Evolutionary conservation across 2,329 filamentous ascomycete species (phyloP).

Genomic region (Peltaster fructicola): DNA sequence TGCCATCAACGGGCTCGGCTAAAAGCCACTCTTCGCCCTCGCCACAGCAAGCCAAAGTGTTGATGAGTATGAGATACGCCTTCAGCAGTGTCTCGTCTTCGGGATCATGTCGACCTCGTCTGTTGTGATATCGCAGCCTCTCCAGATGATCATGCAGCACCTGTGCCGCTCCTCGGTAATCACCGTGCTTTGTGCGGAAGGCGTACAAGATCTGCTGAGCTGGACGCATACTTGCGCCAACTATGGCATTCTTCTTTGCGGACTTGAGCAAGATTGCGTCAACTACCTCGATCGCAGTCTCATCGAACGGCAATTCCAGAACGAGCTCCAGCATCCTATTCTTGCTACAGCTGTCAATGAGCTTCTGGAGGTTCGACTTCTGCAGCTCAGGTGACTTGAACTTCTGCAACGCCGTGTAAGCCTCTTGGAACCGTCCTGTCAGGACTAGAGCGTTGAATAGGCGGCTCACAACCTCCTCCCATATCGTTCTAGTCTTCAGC

Average conservation of each 20-base stretch:
- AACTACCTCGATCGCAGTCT: slow-evolving; percentile 52
- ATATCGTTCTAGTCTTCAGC: slow-evolving; percentile 21
- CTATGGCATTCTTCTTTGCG: slow-evolving; percentile 48
- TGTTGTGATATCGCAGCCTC: slow-evolving; percentile 21
- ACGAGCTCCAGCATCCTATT: slow-evolving; percentile 24
- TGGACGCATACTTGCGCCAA: slow-evolving; percentile 30
- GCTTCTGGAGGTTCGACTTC: slow-evolving; percentile 49
- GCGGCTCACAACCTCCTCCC: slow-evolving; percentile 59
- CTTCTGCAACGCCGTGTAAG: slow-evolving; percentile 60
- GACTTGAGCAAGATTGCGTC: slow-evolving; percentile 60
- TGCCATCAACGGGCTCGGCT: slow-evolving; percentile 30
- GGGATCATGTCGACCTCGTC: slow-evolving; percentile 15
- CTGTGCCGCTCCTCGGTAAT: slow-evolving; percentile 63
- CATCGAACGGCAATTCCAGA: slow-evolving; percentile 60
- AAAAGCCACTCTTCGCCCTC: slow-evolving; percentile 70
- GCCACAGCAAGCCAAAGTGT: slow-evolving; percentile 73
- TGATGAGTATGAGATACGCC: slow-evolving; percentile 81
- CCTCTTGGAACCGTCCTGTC: slow-evolving; percentile 63
- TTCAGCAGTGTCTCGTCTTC: slow-evolving; percentile 43
- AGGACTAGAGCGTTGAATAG: slow-evolving; percentile 69
- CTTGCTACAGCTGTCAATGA: slow-evolving; percentile 32
- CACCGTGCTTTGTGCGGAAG: slow-evolving; percentile 66
- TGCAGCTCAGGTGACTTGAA: slow-evolving; percentile 52
- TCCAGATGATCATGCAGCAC: slow-evolving; percentile 39
- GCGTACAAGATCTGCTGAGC: slow-evolving; percentile 85